A percentile compares a stretch with the other conserved stretches of the same genome.
These are phyloP conservation scores for Ogataea wickerhamii DNA, from an alignment of 805 yeast species.

Conservation along the genomic window DNA sequence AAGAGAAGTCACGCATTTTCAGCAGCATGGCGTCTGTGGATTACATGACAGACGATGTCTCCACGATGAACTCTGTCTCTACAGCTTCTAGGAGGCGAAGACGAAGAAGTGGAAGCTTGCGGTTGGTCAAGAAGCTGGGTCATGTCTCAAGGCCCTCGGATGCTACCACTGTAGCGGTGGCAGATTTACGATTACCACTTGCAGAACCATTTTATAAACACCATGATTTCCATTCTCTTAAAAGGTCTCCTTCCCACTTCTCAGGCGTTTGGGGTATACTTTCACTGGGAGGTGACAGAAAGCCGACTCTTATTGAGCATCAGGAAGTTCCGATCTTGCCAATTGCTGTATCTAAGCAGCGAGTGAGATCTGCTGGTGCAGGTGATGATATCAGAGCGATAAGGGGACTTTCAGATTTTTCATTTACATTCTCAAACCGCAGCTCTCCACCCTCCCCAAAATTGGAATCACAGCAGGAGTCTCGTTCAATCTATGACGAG, in stretches of 20 bases:
- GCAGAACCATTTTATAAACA: not conserved
- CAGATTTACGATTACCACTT: not conserved
- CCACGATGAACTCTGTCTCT: conserved; percentile 15
- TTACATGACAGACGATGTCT: conserved; percentile 9
- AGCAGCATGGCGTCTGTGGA: conserved; percentile 5
- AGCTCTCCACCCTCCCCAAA: not conserved
- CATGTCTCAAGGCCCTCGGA: not conserved
- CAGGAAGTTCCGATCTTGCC: not conserved
- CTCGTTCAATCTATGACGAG: not conserved
- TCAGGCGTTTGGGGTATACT: conserved; percentile 13
- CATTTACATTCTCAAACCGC: conserved; percentile 8
- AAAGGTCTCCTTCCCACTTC: conserved; percentile 8
- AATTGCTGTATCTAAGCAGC: not conserved
- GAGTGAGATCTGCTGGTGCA: not conserved
- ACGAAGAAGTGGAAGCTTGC: conserved; percentile 17
- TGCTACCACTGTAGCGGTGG: not conserved
- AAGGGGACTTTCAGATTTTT: conserved; percentile 3
- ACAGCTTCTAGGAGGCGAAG: conserved; percentile 13
- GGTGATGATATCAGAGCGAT: not conserved
- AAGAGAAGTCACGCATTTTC: too few species aligned
- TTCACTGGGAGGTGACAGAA: conserved; percentile 2
- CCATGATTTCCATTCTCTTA: not conserved
- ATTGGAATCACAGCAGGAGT: not conserved
- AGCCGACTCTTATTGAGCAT: not conserved
- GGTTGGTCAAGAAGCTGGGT: conserved; percentile 8